Evolutionary conservation across 768 basidiomycete species (phyloP).

Genomic region (Gloeopeniophorella convolvens): DNA sequence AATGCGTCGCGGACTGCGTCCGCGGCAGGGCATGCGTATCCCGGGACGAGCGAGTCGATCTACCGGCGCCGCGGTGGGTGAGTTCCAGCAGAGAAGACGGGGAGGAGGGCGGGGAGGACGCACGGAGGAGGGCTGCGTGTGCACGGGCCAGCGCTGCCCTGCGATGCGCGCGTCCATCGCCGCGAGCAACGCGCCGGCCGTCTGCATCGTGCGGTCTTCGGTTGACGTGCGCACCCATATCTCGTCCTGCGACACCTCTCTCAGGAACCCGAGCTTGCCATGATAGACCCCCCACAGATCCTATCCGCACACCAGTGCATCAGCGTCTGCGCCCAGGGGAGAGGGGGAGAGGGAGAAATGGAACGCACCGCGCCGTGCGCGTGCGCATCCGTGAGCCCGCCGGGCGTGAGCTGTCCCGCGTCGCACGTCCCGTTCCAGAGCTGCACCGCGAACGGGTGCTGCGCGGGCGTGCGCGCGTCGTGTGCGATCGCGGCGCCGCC

Average conservation of each 20-base stretch:
- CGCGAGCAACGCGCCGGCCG: slow-evolving; percentile 38
- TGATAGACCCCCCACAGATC: slow-evolving; percentile 43
- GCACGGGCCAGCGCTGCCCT: slow-evolving; percentile 32
- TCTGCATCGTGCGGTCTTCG: slow-evolving; percentile 42
- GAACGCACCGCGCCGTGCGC: slow-evolving; percentile 35
- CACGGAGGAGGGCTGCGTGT: slow-evolving; percentile 38
- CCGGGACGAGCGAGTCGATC: slow-evolving; percentile 44
- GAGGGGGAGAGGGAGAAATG: not conserved
- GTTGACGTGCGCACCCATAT: slow-evolving; percentile 41
- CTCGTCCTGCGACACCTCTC: slow-evolving; percentile 29
- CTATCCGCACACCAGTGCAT: too few relatives aligned
- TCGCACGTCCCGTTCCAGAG: slow-evolving; percentile 47
- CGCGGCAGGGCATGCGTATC: slow-evolving; percentile 39
- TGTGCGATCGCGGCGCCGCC: slow-evolving; percentile 36
- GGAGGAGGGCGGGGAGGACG: slow-evolving; percentile 16
- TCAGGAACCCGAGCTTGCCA: slow-evolving; percentile 32
- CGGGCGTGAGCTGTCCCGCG: slow-evolving; percentile 40
- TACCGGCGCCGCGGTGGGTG: slow-evolving; percentile 14
- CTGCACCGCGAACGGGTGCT: slow-evolving; percentile 38
- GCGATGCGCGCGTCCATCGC: slow-evolving; percentile 38
- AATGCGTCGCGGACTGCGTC: slow-evolving; percentile 33
- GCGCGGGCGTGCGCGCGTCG: slow-evolving; percentile 31
- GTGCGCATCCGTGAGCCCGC: slow-evolving; percentile 38
- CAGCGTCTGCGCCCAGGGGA: too few relatives aligned
- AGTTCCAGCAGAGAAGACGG: not conserved